These are phyloP conservation scores for Fusarium sp. DNA, from an alignment of 2,329 filamentous ascomycete species.

Conservation along the genomic window DNA sequence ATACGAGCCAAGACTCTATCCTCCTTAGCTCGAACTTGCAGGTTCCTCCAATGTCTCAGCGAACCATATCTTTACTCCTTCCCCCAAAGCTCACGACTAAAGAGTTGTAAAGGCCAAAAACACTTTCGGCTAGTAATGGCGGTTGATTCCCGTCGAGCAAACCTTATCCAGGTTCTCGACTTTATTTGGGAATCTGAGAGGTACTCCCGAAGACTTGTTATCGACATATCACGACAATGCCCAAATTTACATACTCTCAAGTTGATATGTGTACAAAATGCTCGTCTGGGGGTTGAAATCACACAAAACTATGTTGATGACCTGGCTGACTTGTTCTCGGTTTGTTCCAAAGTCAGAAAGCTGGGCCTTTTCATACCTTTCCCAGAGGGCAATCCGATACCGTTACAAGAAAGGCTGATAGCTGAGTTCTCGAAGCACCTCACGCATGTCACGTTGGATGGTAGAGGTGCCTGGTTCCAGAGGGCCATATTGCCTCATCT, in stretches of 20 bases:
- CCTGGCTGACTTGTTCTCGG: not conserved
- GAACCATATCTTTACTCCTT: slow-evolving; percentile 15
- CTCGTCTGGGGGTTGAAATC: not conserved
- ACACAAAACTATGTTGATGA: not conserved
- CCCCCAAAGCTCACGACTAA: not conserved
- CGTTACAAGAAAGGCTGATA: no score
- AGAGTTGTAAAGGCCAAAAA: not conserved
- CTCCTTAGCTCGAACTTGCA: slow-evolving; percentile 10
- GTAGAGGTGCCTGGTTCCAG: not conserved
- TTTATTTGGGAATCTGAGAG: not conserved
- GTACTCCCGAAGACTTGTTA: not conserved
- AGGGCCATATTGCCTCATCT: not conserved
- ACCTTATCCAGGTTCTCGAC: slow-evolving; percentile 1
- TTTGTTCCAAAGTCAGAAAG: not conserved
- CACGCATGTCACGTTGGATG: not conserved
- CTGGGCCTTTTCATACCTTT: not conserved
- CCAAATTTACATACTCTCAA: slow-evolving; percentile 3
- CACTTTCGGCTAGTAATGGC: slow-evolving; percentile 2
- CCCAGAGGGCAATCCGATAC: rapidly evolving
- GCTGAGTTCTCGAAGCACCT: not conserved
- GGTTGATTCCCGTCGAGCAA: not conserved
- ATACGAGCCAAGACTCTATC: not conserved
- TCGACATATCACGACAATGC: slow-evolving; percentile 13
- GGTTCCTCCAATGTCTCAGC: not conserved
- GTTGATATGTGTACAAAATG: rapidly evolving